Evolutionary conservation across 306 rosid genomes (phyloP), one percentile per base, ranked within the genome.

Genomic region (Fragaria nilgerrensis): DNA sequence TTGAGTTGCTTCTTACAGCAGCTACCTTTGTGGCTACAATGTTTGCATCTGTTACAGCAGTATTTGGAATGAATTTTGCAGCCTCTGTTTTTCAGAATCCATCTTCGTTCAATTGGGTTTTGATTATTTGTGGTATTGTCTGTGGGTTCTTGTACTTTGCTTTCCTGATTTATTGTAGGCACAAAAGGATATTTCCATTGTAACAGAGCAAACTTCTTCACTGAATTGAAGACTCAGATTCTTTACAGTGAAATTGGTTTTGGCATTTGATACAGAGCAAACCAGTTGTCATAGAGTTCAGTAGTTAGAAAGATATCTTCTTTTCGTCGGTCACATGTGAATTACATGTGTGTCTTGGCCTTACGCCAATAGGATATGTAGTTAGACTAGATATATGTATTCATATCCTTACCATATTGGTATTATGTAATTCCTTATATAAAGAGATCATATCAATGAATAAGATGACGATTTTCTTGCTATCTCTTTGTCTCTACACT

Each of bases 1-100:
- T 88, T 78, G 91, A 95, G 91, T 74, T 95, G 88, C 95, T 95
- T 76, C 94, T 95, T 48, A 95, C 93, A 17, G 98, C 97, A 12
- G 95, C 98, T 6, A 92, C 95, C 61, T 88, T 95, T 86, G 78
- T 88, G 73, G 96, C 98, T 66, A 80, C 97, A 43, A 50, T 86
- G 75, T 95, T 83, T 83, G 90, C 98, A 19, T 48, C 96, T 2
- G 93, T 95, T 70, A 65, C 98, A 3, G 98, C 89, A 69, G 93
- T 95, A 39, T 95, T 95, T 71, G 98, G 98, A 78, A 95, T 92
- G 98, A 95, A 95, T 79, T 85, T 92, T 53, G 72, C 75, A 22
- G 75, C 83, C 22, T 68, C 75, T 41, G 87, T 88, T 75, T 95
- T 95, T 68, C 85, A 88, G 34, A 39, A 75, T 79, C 84, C 97